Conservation (phyloP, 2,329 filamentous ascomycete genomes). For the Didymella glomerata region DNA sequence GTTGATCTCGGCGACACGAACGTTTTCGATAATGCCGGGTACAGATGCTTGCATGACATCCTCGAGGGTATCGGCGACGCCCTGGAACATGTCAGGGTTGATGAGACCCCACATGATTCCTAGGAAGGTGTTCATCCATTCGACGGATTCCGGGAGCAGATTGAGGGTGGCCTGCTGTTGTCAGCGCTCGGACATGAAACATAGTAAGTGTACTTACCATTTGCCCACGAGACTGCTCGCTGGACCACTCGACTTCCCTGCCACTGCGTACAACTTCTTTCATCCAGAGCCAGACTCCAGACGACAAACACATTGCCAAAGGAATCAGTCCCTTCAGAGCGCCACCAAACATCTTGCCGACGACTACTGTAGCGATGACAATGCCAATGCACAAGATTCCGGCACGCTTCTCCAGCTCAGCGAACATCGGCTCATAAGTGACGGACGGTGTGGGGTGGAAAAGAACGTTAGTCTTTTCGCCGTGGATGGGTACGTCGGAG, state of each 20-base stretch:
- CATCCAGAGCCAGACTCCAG: constrained; percentile 86
- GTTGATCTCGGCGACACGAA: constrained; percentile 92
- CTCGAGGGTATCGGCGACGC: constrained; percentile 89
- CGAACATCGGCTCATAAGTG: constrained; percentile 89
- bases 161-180: constrained; percentile 75
- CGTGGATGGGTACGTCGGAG: constrained; percentile 92
- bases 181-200: not conserved
- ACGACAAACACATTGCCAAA: constrained; percentile 73
- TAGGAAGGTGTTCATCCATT: constrained; percentile 92
- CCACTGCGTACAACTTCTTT: constrained; percentile 86
- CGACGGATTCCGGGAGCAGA: constrained; percentile 87
- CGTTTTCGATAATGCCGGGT: constrained; percentile 89
- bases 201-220: constrained; percentile 59
- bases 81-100: constrained; percentile 94
- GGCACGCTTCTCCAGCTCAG: constrained; percentile 76
- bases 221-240: constrained; percentile 83
- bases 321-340: constrained; percentile 79
- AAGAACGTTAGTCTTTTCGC: constrained; percentile 94
- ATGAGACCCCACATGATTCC: constrained; percentile 88
- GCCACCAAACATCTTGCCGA: constrained; percentile 83
- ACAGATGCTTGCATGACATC: constrained; percentile 98
- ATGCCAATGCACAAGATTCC: constrained; percentile 74
- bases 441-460: constrained; percentile 94
- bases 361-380: constrained; percentile 74
- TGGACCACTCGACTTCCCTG: constrained; percentile 84